A percentile compares a stretch with the other conserved stretches of the same genome.
Conservation (phyloP, 2,329 filamentous ascomycete species). For the Sarocladium kiliense region DNA sequence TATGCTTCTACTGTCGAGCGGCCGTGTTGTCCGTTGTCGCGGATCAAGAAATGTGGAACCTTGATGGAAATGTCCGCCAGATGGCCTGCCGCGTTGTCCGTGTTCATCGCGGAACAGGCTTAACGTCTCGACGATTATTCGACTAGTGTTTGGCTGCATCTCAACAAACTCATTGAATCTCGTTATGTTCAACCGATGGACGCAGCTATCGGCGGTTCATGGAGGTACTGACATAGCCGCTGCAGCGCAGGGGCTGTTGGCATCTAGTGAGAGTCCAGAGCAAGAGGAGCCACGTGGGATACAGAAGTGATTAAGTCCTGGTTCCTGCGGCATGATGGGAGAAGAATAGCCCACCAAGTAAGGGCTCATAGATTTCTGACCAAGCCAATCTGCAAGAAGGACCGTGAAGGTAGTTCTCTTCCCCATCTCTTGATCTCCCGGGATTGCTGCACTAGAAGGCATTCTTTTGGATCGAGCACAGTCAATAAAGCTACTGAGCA, state of each 20-base stretch:
- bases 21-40: neutral
- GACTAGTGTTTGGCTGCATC: neutral
- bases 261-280: neutral
- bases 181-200: constrained; percentile 1
- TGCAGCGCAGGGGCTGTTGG: neutral
- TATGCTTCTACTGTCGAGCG: neutral
- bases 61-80: neutral
- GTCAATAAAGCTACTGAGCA: too few relatives aligned
- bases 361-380: neutral
- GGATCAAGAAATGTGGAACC: neutral
- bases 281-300: neutral
- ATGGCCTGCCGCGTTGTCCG: neutral
- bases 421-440: neutral
- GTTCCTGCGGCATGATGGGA: neutral
- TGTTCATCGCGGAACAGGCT: constrained; percentile 4
- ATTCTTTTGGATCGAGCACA: neutral
- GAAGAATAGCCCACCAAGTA: neutral
- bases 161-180: neutral
- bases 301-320: neutral
- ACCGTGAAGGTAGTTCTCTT: neutral
- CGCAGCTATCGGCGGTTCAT: neutral
- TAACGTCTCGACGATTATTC: neutral
- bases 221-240: neutral
- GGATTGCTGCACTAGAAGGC: neutral
- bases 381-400: neutral